Conservation (phyloP, 2,329 filamentous ascomycete species). For the Leptographium lundbergii region DNA sequence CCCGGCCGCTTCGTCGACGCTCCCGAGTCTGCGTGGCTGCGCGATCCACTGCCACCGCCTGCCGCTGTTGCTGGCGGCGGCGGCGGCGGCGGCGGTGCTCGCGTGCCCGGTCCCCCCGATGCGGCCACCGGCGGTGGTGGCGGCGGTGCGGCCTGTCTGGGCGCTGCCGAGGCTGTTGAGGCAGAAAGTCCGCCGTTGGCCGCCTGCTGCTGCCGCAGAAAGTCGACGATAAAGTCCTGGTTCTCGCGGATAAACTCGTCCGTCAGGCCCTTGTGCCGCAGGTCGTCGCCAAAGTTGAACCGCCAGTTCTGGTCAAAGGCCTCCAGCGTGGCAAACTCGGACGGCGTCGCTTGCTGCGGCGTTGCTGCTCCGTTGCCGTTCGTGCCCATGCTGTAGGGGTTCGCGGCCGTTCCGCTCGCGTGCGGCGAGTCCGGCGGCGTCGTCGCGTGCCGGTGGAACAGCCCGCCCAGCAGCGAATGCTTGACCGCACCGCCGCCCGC, state of each 20-base stretch:
- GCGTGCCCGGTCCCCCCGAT: neutral
- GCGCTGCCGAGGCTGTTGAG: slow-evolving; percentile 1
- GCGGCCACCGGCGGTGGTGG: slow-evolving; percentile 21
- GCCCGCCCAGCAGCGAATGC: slow-evolving; percentile 41
- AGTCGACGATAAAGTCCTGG: slow-evolving; percentile 56
- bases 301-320: slow-evolving; percentile 53
- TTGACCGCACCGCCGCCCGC: slow-evolving; percentile 15
- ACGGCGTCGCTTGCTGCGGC: slow-evolving; percentile 19
- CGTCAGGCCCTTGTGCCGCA: slow-evolving; percentile 48
- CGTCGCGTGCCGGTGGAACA: slow-evolving; percentile 48
- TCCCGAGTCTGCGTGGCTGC: slow-evolving; percentile 21
- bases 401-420: slow-evolving; percentile 7
- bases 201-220: slow-evolving; percentile 44
- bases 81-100: slow-evolving; percentile 29
- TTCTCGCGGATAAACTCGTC: slow-evolving; percentile 57
- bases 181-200: slow-evolving; percentile 16
- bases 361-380: slow-evolving; percentile 22
- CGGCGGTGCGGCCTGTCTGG: slow-evolving; percentile 16
- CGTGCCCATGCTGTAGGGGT: slow-evolving; percentile 16
- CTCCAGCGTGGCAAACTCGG: slow-evolving; percentile 50
- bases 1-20: slow-evolving; percentile 27
- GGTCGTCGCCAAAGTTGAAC: slow-evolving; percentile 51
- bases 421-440: slow-evolving; percentile 46
- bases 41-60: slow-evolving; percentile 11
- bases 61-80: slow-evolving; percentile 18